Percentiles rank a stretch among this genome's conserved stretches.
Evolutionary conservation across 1,284 basidiomycete genomes (phyloP).

Genomic region (Caloboletus firmus): DNA sequence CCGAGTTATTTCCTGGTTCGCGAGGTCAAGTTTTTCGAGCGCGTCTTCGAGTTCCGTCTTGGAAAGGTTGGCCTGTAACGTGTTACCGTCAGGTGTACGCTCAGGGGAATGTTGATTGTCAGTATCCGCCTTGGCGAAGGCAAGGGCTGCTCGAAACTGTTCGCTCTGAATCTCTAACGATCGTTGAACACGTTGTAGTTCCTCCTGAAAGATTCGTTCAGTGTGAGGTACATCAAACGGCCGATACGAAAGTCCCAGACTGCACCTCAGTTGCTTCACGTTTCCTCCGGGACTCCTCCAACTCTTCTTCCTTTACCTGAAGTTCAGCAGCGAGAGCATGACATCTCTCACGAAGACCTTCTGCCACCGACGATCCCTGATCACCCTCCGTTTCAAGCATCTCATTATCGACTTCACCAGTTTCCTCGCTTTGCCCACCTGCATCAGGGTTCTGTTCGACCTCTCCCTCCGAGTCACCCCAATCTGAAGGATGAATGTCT

Average conservation of each 20-base stretch:
- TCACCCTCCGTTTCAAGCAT: constrained; percentile 10
- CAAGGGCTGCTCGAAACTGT: constrained; percentile 21
- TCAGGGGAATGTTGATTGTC: constrained; percentile 1
- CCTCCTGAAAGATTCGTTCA: constrained; percentile 16
- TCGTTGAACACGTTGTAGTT: constrained; percentile 19
- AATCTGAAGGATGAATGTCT: constrained; percentile 24
- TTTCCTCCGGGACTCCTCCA: constrained; percentile 22
- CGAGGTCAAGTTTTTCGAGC: constrained; percentile 17
- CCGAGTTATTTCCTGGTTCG: constrained; percentile 20
- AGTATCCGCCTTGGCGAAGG: constrained; percentile 10
- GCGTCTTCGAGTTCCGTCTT: constrained; percentile 5
- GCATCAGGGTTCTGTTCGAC: constrained; percentile 27
- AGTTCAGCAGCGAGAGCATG: constrained; percentile 22
- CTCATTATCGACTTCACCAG: constrained; percentile 13
- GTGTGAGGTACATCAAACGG: constrained; percentile 5
- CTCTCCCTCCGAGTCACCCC: constrained; percentile 28
- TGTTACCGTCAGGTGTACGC: constrained; percentile 8
- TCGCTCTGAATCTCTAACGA: constrained; percentile 21
- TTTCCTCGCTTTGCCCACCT: constrained; percentile 19
- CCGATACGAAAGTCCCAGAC: constrained; percentile 2
- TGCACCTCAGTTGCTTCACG: constrained; percentile 22
- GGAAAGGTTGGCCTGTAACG: background rate
- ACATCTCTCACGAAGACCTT: constrained; percentile 16
- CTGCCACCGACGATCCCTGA: constrained; percentile 5
- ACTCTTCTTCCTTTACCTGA: constrained; percentile 19